Evolutionary conservation across 768 basidiomycete genomes (phyloP), one percentile per base, ranked within the genome.

Genomic region (Dentipellis sp.): DNA sequence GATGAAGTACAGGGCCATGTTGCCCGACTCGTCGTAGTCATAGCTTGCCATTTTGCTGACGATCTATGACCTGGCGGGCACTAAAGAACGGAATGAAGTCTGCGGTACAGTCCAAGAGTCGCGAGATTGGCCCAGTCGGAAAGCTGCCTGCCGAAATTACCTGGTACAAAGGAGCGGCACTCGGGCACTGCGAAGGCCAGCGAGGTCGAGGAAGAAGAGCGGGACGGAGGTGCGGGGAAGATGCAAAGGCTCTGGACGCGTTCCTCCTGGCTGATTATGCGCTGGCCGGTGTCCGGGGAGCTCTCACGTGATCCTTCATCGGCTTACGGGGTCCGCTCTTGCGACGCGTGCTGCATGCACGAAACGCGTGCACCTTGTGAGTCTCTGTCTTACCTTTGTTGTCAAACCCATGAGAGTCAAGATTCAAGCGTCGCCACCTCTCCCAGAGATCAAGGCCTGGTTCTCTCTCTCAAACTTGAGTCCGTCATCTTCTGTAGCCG

Each of bases 1-100:
- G 58, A 93, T 71, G 71, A 97, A 97, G 74, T 94, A 97, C 38
- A 83, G 79, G 64, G 89, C 88, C 86, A 92, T 86, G 60, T 82
- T 83, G 61, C 91, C 90, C 49, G 79, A 78, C 74, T 91, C 89
- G 70, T 92, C 90, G 68, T 92, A 92, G 71, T 83, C 78, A 73
- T 91, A 91, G 62, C 85, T 81, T 62, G 86, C 86, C 88, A 90
- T 86, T 48, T 62, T 60, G 63, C 66, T 29, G 21, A 38, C n/a
- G n/a, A 22, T 8, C 35, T 40, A 54, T 46, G 49, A 42, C 49
- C 60, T 17, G n/a, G 50, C 38, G 40, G 42, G 45, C 21, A 19
- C 42, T 36, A 12, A 17, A 21, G 36, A 22, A 29, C 29, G 29
- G 29, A 29, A 29, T 29, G 29, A 29, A 29, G 29, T 29, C 3